Evolutionary conservation across 2,329 filamentous ascomycete species (phyloP).

Genomic region (Talaromyces sp.): DNA sequence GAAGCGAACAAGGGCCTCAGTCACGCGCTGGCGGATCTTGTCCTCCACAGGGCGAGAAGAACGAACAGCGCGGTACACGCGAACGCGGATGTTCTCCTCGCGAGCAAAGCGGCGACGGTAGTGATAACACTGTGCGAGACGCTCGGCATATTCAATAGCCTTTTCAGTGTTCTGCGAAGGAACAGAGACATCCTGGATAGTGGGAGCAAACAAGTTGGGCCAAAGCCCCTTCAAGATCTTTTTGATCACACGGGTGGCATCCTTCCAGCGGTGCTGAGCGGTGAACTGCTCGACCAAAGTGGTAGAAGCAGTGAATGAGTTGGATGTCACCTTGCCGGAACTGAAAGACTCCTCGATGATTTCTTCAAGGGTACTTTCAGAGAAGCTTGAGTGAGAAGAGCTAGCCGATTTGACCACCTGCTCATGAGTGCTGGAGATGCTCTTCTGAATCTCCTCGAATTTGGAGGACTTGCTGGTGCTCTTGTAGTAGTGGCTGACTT

Average conservation of each 20-base stretch:
- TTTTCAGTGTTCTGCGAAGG: conserved; percentile 49
- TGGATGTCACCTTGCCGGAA: conserved; percentile 43
- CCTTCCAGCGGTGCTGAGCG: conserved; percentile 50
- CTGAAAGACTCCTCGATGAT: conserved; percentile 49
- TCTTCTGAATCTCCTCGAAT: conserved; percentile 49
- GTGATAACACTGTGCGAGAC: conserved; percentile 51
- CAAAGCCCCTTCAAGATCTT: conserved; percentile 50
- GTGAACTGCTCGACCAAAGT: conserved; percentile 48
- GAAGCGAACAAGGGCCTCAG: conserved; percentile 33
- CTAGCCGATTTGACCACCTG: conserved; percentile 45
- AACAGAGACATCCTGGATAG: conserved; percentile 49
- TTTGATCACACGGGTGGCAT: conserved; percentile 52
- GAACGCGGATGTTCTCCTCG: conserved; percentile 40
- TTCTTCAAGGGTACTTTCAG: conserved; percentile 48
- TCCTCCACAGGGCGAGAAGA: conserved; percentile 33
- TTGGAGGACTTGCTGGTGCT: conserved; percentile 38
- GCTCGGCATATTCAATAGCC: conserved; percentile 51
- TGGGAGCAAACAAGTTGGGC: conserved; percentile 50
- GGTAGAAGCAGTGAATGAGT: conserved; percentile 46
- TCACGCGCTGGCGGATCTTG: conserved; percentile 32
- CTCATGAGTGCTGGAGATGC: conserved; percentile 46
- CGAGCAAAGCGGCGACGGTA: conserved; percentile 38
- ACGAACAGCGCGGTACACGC: conserved; percentile 40
- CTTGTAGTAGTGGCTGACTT: conserved; percentile 40
- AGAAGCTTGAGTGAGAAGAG: conserved; percentile 38